Evolutionary conservation across 1,284 basidiomycete species (phyloP), one percentile per base, ranked within the genome.

Genomic region (Malassezia slooffiae): DNA sequence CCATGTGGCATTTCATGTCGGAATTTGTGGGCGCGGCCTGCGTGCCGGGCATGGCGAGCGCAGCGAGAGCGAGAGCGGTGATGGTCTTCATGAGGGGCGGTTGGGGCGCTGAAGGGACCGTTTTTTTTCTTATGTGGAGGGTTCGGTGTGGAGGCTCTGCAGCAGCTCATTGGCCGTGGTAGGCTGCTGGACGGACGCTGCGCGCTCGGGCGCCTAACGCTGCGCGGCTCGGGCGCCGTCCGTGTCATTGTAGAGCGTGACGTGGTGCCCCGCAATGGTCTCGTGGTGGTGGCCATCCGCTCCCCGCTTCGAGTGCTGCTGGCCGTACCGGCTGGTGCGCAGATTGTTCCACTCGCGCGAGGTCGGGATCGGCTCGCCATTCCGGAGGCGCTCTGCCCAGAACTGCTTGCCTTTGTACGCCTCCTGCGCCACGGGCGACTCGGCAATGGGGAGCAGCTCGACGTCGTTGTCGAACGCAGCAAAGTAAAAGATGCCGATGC

Each of bases 401-500:
- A 64, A 62, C 11, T 58, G 44, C 12, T 31, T 28, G 5, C 41
- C 42, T 5, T 50, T 41, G 30, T 58, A 58, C 1, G 58, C 50
- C 32, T 62, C 34, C 1, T 43, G 32, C 0, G 62, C 62, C 10
- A 72, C 67, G 3, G 64, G 55, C 3, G 58, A 62, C 30, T 71
- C 55, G 8, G 45, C 41, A 6, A 71, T 57, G 0, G 70, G 60
- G 22, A 63, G 52, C 7, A 70, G 57, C 3, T 38, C 29, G 0
- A 62, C 60, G 38, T 72, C 60, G 15, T 71, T 70, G 34, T 71
- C 66, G 51, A 63, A 65, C 11, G 66, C 59, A 22, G 71, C 64
- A 62, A 73, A 73, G 47, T 65, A 71, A 20, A 73, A 70, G 11
- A 72, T 50, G 22, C 68, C 70, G 3, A 72, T 54, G 7, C 71